Evolutionary conservation across 768 basidiomycete genomes (phyloP).

Genomic region (Macrolepiota dolichaula): DNA sequence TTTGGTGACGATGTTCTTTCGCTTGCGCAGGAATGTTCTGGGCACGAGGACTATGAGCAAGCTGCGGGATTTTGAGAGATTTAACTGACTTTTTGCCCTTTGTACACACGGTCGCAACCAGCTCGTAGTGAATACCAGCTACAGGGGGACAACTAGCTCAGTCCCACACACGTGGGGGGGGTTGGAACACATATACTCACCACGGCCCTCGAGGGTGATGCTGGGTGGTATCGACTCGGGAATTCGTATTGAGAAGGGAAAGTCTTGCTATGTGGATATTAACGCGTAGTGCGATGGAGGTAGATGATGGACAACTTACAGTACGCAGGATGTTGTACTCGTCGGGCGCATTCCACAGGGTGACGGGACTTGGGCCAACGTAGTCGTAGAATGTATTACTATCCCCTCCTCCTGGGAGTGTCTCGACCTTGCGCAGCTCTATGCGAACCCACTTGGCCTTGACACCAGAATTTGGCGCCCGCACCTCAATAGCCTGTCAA

Average conservation of each 20-base stretch:
- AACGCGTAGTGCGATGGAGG: slow-evolving; percentile 6
- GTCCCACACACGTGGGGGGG: background rate
- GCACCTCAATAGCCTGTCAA: slow-evolving; percentile 80
- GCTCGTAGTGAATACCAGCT: slow-evolving; percentile 89
- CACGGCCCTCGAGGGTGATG: slow-evolving; percentile 73
- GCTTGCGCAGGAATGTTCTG: slow-evolving; percentile 81
- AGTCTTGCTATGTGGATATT: slow-evolving; percentile 61
- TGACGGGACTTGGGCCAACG: slow-evolving; percentile 78
- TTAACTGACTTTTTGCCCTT: slow-evolving; percentile 78
- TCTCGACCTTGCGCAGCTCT: slow-evolving; percentile 89
- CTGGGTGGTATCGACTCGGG: slow-evolving; percentile 91
- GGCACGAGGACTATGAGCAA: background rate
- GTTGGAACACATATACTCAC: slow-evolving; percentile 30
- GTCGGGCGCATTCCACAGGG: slow-evolving; percentile 77
- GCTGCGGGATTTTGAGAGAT: background rate
- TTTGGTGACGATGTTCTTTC: slow-evolving; percentile 67
- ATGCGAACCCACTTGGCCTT: slow-evolving; percentile 93
- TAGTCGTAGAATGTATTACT: slow-evolving; percentile 75
- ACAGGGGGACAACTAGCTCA: slow-evolving; percentile 2
- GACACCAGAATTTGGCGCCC: slow-evolving; percentile 67
- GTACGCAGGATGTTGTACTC: slow-evolving; percentile 70
- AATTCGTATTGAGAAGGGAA: slow-evolving; percentile 86
- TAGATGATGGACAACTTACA: slow-evolving; percentile 38
- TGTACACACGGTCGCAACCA: slow-evolving; percentile 82
- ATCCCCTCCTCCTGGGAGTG: slow-evolving; percentile 65